Conservation (phyloP, 2,329 filamentous ascomycete genomes). For the Phaeoacremonium minimum region DNA sequence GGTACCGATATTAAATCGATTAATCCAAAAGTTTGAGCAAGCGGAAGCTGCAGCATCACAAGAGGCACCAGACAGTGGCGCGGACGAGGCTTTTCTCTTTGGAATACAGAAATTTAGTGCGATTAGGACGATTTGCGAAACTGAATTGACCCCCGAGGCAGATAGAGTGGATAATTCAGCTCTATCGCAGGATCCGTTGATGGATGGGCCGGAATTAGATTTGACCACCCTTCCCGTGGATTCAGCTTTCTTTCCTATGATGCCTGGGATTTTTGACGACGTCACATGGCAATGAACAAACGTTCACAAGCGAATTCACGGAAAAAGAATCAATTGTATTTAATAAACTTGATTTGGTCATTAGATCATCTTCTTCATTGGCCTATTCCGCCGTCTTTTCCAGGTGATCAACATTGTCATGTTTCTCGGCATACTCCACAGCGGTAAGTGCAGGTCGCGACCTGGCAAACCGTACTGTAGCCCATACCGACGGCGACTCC, state of each 20-base stretch:
- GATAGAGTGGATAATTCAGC: neutral
- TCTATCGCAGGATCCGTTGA: no score
- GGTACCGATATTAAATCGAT: neutral
- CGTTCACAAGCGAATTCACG: no score
- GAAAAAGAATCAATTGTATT: no score
- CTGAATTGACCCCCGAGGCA: neutral
- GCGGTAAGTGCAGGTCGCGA: constrained; percentile 20
- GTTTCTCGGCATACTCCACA: constrained; percentile 17
- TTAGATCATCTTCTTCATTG: no score
- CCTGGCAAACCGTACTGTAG: constrained; percentile 30
- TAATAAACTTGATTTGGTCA: no score
- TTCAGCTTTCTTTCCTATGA: neutral
- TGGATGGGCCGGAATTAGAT: constrained; percentile 3
- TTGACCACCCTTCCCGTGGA: neutral
- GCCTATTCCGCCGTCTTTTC: no score
- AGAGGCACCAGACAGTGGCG: neutral
- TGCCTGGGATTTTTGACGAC: neutral
- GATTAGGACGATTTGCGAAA: neutral
- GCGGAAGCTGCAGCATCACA: neutral
- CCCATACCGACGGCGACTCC: constrained; percentile 28
- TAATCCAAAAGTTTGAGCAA: constrained; percentile 3
- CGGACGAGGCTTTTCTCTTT: neutral
- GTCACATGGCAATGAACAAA: neutral
- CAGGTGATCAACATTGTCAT: no score
- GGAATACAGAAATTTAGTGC: neutral